Percentiles rank a stretch among this genome's conserved stretches.
Evolutionary conservation across 805 yeast species (phyloP).

Genomic region (Kodamaea hsintzibuensis): DNA sequence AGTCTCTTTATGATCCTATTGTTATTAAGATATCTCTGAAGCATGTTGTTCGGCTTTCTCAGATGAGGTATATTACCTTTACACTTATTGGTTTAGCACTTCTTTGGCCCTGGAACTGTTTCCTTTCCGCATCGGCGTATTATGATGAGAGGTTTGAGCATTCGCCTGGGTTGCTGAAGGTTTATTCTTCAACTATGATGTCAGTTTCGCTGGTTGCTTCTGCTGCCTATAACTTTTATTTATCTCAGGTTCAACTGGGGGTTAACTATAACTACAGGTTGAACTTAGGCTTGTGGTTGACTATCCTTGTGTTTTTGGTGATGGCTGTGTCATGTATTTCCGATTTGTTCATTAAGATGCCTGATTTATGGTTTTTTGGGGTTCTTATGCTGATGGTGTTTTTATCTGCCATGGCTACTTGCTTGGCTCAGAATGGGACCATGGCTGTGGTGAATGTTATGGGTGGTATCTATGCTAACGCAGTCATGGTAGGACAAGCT

Average conservation of each 20-base stretch:
- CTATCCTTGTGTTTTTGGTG: conserved; percentile 55
- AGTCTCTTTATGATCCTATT: conserved; percentile 21
- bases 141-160: conserved; percentile 61
- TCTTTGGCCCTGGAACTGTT: conserved; percentile 97
- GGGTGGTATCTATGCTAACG: conserved; percentile 81
- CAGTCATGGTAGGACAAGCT: conserved; percentile 93
- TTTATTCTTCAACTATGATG: conserved; percentile 86
- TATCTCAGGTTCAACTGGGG: conserved; percentile 66
- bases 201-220: conserved; percentile 74
- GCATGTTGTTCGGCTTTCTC: conserved; percentile 23
- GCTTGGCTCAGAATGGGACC: conserved; percentile 85
- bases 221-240: conserved; percentile 54
- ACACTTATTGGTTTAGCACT: conserved; percentile 71
- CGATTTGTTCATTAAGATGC: conserved; percentile 32
- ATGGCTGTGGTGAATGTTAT: conserved; percentile 81
- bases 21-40: conserved; percentile 14
- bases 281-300: conserved; percentile 57
- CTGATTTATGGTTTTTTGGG: conserved; percentile 46
- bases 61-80: conserved; percentile 56
- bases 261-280: conserved; percentile 60
- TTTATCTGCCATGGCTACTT: conserved; percentile 70
- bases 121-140: conserved; percentile 82
- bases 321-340: conserved; percentile 55
- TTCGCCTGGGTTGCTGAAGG: conserved; percentile 50
- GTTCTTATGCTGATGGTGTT: conserved; percentile 64